Percentiles rank a stretch among this genome's conserved stretches.
phyloP scores from a whole-genome alignment of 2,329 filamentous ascomycete species.

The Colletotrichum somersetense region DNA sequence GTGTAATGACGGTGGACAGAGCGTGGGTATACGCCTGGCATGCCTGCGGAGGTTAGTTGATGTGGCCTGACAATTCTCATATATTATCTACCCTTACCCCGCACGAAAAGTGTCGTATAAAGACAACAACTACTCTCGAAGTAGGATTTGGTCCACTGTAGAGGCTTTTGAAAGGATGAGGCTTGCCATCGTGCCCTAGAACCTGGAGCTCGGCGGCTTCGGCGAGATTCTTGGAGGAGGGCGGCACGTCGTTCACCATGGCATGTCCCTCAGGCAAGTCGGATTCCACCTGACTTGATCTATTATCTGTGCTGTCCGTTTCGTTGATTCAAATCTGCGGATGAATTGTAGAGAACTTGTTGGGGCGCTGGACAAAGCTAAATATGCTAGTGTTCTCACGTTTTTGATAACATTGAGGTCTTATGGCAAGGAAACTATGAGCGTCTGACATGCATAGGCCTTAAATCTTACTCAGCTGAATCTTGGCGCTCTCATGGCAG shows the following conservation, averaged over 20 bases:
- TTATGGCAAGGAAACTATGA: background rate
- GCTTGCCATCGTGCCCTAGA: background rate
- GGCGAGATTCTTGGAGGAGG: background rate
- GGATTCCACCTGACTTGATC: background rate
- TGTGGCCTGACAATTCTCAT: no score
- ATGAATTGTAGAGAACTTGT: background rate
- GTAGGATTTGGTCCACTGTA: background rate
- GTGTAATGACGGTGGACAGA: background rate
- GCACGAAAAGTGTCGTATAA: background rate
- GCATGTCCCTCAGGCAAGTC: background rate
- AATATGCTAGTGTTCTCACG: background rate
- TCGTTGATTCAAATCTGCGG: background rate
- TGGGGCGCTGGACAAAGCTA: no score
- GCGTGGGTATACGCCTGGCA: background rate
- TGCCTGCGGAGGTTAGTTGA: background rate
- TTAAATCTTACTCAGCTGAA: background rate
- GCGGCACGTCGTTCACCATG: background rate
- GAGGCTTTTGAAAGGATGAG: background rate
- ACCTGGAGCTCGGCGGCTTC: conserved; percentile 6
- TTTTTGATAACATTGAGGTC: background rate
- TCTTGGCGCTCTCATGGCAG: background rate
- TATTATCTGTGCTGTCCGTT: background rate
- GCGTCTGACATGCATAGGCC: background rate
- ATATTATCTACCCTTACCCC: background rate
- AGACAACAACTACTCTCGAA: background rate